Percentiles rank a stretch among this genome's conserved stretches.
Evolutionary conservation across 2,329 filamentous ascomycete genomes (phyloP).

Genomic region (Byssothecium circinans): DNA sequence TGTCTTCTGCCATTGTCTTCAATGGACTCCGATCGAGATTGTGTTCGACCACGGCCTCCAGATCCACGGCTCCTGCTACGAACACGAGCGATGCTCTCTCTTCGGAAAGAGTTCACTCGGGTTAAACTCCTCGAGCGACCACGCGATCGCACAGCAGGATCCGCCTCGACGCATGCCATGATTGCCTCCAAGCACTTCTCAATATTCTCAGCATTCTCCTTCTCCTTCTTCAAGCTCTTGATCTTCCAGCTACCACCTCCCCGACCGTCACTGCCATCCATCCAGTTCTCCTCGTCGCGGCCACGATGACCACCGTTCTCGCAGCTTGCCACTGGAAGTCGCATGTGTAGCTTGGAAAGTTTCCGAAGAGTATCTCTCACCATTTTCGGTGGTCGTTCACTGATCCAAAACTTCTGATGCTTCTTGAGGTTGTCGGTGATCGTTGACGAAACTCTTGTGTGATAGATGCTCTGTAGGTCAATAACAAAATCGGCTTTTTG

Average conservation of each 20-base stretch:
- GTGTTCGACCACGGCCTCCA: not conserved
- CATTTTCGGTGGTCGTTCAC: conserved; percentile 16
- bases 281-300: conserved; percentile 21
- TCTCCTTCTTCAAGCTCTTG: conserved; percentile 25
- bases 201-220: conserved; percentile 19
- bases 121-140: conserved; percentile 6
- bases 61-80: conserved; percentile 10
- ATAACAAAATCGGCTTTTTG: conserved; percentile 24
- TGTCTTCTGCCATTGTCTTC: conserved; percentile 13
- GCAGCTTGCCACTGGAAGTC: conserved; percentile 27
- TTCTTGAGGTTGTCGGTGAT: conserved; percentile 17
- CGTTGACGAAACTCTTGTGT: conserved; percentile 15
- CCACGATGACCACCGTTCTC: conserved; percentile 17
- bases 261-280: conserved; percentile 24
- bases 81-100: conserved; percentile 7
- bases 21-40: not conserved
- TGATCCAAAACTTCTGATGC: conserved; percentile 25
- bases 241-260: conserved; percentile 20
- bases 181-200: conserved; percentile 22
- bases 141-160: not conserved
- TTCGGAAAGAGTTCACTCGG: conserved; percentile 4
- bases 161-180: conserved; percentile 12
- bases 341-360: conserved; percentile 21
- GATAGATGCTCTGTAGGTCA: conserved; percentile 23
- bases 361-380: conserved; percentile 18